These are phyloP conservation scores for Phytophthora colocasiae DNA, from an alignment of 352 stramenopile species.

Conservation along the genomic window DNA sequence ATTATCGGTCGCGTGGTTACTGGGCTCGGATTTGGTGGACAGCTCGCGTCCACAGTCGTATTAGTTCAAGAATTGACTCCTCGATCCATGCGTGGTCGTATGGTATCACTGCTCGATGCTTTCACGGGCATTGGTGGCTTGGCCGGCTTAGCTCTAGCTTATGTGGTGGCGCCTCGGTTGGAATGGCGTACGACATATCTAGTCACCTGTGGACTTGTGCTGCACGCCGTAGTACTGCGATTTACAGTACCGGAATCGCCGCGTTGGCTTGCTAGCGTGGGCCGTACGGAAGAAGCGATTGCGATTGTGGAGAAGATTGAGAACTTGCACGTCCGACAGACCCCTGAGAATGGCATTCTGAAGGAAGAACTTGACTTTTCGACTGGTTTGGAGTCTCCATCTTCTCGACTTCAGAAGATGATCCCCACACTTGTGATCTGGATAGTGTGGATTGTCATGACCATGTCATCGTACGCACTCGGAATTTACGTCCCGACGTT, in stretches of 20 bases:
- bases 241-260: conserved; percentile 49
- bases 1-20: conserved; percentile 40
- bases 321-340: conserved; percentile 1
- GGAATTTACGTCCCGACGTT: conserved; percentile 40
- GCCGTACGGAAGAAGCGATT: conserved; percentile 35
- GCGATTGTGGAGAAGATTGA: conserved; percentile 31
- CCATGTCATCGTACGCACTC: conserved; percentile 29
- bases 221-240: conserved; percentile 32
- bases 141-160: conserved; percentile 40
- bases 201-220: conserved; percentile 25
- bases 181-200: conserved; percentile 48
- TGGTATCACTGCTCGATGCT: conserved; percentile 47
- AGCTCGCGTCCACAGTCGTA: conserved; percentile 41
- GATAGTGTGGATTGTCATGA: conserved; percentile 27
- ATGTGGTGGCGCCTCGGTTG: conserved; percentile 32
- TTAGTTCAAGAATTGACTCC: conserved; percentile 50
- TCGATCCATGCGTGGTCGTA: conserved; percentile 30
- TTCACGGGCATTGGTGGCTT: conserved; percentile 49
- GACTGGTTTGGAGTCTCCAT: conserved; percentile 10
- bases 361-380: conserved; percentile 9
- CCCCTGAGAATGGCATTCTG: not conserved
- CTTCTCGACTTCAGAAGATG: conserved; percentile 8
- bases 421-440: conserved; percentile 12
- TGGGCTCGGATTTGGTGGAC: conserved; percentile 46
- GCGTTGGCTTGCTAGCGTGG: conserved; percentile 48